Conservation (phyloP, 2,329 filamentous ascomycete genomes). For the Acrocalymma vagum region DNA sequence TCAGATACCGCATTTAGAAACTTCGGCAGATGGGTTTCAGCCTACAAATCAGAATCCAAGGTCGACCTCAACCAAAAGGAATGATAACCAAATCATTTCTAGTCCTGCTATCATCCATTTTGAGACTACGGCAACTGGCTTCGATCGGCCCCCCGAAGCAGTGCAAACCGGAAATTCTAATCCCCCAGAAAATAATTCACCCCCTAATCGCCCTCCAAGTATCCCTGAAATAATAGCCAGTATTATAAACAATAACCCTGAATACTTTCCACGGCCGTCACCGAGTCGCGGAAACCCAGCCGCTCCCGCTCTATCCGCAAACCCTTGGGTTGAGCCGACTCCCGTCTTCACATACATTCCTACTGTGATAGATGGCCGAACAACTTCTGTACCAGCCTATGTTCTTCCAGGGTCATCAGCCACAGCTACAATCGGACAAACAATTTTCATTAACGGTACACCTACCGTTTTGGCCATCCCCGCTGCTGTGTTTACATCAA, state of each 20-base stretch:
- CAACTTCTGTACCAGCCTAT: conserved; percentile 10
- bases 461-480: conserved; percentile 12
- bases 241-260: conserved; percentile 5
- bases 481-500: conserved; percentile 5
- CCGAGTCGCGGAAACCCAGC: conserved; percentile 3
- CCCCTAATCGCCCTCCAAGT: background rate
- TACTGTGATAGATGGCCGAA: conserved; percentile 11
- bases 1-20: no score
- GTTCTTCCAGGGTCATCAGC: conserved; percentile 10
- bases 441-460: conserved; percentile 10
- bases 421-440: conserved; percentile 18
- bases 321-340: conserved; percentile 1
- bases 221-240: conserved; percentile 2
- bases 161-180: no score
- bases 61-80: no score
- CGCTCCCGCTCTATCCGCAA: conserved; percentile 4
- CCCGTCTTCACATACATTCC: conserved; percentile 21
- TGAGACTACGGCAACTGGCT: conserved; percentile 3
- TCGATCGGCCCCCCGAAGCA: background rate
- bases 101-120: no score
- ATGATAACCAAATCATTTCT: no score
- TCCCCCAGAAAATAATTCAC: background rate
- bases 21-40: no score
- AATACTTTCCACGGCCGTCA: no score
- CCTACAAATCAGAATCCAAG: no score